These are phyloP conservation scores for Pseudocercospora fijiensis DNA, from an alignment of 2,329 filamentous ascomycete species.

Conservation along the genomic window DNA sequence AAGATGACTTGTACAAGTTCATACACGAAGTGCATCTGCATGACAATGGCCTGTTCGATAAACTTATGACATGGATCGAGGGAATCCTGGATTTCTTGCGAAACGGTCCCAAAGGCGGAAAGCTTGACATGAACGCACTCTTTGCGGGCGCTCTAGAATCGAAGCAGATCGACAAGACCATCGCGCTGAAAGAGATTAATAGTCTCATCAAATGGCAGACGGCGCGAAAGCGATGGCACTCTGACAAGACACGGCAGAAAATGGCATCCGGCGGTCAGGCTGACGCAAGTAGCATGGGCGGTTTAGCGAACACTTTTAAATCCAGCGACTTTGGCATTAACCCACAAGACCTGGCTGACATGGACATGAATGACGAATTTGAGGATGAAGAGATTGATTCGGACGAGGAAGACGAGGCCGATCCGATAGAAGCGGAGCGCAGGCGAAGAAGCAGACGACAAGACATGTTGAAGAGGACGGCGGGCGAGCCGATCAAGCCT, in stretches of 20 bases:
- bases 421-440: slow-evolving; percentile 85
- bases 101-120: slow-evolving; percentile 76
- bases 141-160: slow-evolving; percentile 75
- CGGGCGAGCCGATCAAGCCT: slow-evolving; percentile 42
- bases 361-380: slow-evolving; percentile 71
- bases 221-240: slow-evolving; percentile 94
- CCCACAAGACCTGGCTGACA: slow-evolving; percentile 80
- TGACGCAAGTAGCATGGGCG: slow-evolving; percentile 50
- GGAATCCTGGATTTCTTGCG: slow-evolving; percentile 90
- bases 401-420: slow-evolving; percentile 66
- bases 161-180: slow-evolving; percentile 66
- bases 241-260: slow-evolving; percentile 96
- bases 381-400: slow-evolving; percentile 68
- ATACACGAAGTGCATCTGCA: slow-evolving; percentile 96
- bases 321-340: slow-evolving; percentile 88
- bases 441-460: slow-evolving; percentile 73
- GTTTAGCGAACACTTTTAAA: slow-evolving; percentile 61
- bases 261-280: slow-evolving; percentile 76
- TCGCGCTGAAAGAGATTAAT: slow-evolving; percentile 78
- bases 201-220: slow-evolving; percentile 89
- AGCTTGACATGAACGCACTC: slow-evolving; percentile 89
- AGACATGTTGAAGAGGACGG: slow-evolving; percentile 61
- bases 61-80: slow-evolving; percentile 96
- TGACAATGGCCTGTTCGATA: slow-evolving; percentile 93
- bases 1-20: slow-evolving; percentile 98